Evolutionary conservation across 331 rosid species (phyloP).

Genomic region (Quercus phellos): DNA sequence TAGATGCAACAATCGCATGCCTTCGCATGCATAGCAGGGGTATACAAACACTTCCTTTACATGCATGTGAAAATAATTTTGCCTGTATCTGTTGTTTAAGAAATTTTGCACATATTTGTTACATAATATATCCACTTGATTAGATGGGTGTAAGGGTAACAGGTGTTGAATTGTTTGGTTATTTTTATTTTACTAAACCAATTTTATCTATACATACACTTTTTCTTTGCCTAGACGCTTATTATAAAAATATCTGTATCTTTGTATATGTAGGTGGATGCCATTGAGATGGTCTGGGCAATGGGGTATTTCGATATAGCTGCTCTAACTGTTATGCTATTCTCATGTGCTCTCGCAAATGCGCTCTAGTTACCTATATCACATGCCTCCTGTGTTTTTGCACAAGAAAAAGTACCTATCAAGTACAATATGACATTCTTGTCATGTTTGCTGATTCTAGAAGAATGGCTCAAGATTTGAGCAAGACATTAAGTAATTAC

Average conservation of each 20-base stretch:
- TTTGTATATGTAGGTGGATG: not conserved
- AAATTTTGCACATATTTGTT: too few species aligned
- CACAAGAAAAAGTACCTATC: slow-evolving; percentile 13
- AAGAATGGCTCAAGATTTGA: slow-evolving; percentile 25
- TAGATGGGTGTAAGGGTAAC: too few species aligned
- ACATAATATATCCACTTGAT: too few species aligned
- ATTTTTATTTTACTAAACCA: not conserved
- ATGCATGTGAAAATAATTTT: too few species aligned
- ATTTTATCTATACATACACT: not conserved
- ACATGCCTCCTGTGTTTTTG: not conserved
- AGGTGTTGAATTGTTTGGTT: not conserved
- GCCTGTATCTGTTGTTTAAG: too few species aligned
- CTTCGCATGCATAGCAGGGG: too few species aligned
- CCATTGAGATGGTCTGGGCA: not conserved
- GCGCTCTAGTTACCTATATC: not conserved
- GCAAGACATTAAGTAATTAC: slow-evolving; percentile 15
- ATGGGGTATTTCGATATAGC: not conserved
- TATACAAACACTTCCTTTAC: too few species aligned
- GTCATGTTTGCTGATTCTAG: slow-evolving; percentile 22
- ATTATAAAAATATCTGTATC: not conserved
- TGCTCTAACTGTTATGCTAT: not conserved
- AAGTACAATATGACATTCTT: not conserved
- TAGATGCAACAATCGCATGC: too few species aligned
- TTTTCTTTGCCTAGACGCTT: not conserved
- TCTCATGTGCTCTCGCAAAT: not conserved